Conservation (phyloP, 495 filamentous ascomycete species). For the Lentithecium fluviatile region DNA sequence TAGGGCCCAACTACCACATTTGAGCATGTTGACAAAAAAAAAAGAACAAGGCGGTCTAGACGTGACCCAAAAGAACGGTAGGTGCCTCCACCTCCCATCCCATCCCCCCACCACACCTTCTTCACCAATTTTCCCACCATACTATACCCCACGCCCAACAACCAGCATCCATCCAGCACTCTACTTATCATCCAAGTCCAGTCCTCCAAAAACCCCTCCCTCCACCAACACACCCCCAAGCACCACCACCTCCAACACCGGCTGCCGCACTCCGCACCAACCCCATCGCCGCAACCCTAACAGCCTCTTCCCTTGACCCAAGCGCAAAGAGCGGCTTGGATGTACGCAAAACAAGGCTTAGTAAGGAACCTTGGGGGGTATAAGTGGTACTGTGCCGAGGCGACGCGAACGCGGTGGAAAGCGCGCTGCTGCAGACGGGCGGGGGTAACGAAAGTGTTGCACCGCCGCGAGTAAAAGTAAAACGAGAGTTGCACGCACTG, state of each 20-base stretch:
- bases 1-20: no score
- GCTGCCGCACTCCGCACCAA: background rate
- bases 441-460: background rate
- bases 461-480: slow-evolving; percentile 5
- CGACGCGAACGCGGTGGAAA: background rate
- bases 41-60: background rate
- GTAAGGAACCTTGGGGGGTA: no score
- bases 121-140: background rate
- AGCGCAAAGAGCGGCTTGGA: background rate
- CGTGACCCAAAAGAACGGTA: slow-evolving; percentile 11
- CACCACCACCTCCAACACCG: background rate
- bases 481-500: slow-evolving; percentile 5
- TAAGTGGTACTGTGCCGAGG: background rate
- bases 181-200: background rate
- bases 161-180: no score
- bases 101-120: no score
- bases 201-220: slow-evolving; percentile 9
- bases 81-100: no score
- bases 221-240: background rate
- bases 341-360: slow-evolving; percentile 6
- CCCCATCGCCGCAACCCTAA: slow-evolving; percentile 14
- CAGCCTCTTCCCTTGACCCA: slow-evolving; percentile 5
- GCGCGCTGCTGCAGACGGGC: no score
- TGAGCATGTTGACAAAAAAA: no score
- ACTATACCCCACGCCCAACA: no score